Evolutionary conservation across 2,329 filamentous ascomycete species (phyloP), one percentile per base, ranked within the genome.

Genomic region (Sarocladiaceae sp.): DNA sequence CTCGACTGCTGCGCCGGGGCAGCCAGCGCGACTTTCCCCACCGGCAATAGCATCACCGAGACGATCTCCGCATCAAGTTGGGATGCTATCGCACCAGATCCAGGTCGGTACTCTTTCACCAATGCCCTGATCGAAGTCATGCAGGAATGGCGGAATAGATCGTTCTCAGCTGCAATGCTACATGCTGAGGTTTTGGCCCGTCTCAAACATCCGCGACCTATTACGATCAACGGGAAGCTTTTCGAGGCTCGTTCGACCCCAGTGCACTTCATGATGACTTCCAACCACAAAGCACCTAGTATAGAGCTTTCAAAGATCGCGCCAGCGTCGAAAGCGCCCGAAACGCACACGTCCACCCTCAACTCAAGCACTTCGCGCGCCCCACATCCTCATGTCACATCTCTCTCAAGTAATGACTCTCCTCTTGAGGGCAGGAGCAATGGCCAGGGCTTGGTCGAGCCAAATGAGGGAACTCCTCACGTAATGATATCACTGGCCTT

Each of bases 221-320:
- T 78, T 50, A 68, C 72, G 46, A 70, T 75, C 51, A 77, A 80
- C 50, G 76, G 76, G 43, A 75, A 72, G 57, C 67, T 72, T 15
- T 76, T 77, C 37, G 76, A 80, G 53, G 72, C 73, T 27, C 69
- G 76, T 31, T 76, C 75, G 2, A 80, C 76, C 0, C 76, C 76
- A 0, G 74, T 80, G 4, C 76, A 80, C 51, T 79, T 79, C 52
- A 80, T 80, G 73, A 79, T 79, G 74, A 80, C 76, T 2, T 67
- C 73, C 15, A 78, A 80, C 47, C 75, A 79, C 54, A 74, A 67
- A 47, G 74, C 73, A 1, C 73, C 74, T 0, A 79, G 76, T 45
- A 80, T 80, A 33, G 75, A 80, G 53, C 58, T 80, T 27, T 68
- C 68, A 5, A 65, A 68, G 19, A 57, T 56, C 24, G 23, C 37